Evolutionary conservation across 108 stramenopile species (phyloP).

Genomic region (Cyclostephanos invisitatus): DNA sequence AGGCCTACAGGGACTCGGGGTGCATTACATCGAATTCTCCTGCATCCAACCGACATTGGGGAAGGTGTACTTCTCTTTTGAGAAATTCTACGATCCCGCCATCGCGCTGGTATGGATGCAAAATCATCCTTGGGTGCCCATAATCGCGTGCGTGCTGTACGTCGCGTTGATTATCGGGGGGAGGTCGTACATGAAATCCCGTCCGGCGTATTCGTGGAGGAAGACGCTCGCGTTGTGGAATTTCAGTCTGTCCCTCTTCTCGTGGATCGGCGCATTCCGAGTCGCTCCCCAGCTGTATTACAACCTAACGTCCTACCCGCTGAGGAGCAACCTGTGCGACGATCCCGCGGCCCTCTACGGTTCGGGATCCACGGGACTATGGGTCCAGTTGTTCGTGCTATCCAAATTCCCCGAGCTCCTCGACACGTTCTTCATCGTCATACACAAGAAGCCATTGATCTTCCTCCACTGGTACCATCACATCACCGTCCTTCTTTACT

Average conservation of each 20-base stretch:
- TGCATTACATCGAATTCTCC: conserved; percentile 55
- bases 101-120: conserved; percentile 48
- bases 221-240: conserved; percentile 84
- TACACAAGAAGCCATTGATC: conserved; percentile 94
- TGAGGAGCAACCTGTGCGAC: conserved; percentile 76
- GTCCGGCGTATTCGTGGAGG: conserved; percentile 71
- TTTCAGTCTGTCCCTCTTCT: conserved; percentile 82
- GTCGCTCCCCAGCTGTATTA: conserved; percentile 86
- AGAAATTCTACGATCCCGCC: conserved; percentile 51
- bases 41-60: conserved; percentile 51
- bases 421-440: conserved; percentile 97
- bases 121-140: conserved; percentile 43
- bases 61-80: conserved; percentile 45
- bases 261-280: conserved; percentile 83
- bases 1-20: conserved; percentile 48
- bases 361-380: conserved; percentile 82
- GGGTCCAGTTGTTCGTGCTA: conserved; percentile 93
- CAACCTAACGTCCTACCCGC: conserved; percentile 63
- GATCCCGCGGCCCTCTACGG: conserved; percentile 76
- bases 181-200: conserved; percentile 42
- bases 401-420: conserved; percentile 94
- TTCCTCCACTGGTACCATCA: conserved; percentile 99
- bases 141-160: conserved; percentile 48
- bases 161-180: conserved; percentile 48
- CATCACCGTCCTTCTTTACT: conserved; percentile 94